Conservation (phyloP, 306 rosid species). For the Carpinus fangiana region DNA sequence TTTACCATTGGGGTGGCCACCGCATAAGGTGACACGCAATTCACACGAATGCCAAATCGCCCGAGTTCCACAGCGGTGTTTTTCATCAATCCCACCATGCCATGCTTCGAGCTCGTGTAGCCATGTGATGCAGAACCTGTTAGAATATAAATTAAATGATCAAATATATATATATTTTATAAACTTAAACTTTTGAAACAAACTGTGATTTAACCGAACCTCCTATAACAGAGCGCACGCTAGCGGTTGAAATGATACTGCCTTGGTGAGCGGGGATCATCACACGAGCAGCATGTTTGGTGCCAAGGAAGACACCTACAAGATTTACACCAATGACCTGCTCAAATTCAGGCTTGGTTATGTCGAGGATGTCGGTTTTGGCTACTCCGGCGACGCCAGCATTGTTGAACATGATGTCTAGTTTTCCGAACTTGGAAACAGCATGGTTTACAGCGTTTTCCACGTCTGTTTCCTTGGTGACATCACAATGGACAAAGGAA, state of each 20-base stretch:
- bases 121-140: constrained; percentile 37
- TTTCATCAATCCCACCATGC: constrained; percentile 36
- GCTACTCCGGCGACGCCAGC: constrained; percentile 20
- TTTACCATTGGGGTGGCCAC: constrained; percentile 40
- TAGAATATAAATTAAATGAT: too few relatives aligned
- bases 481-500: constrained; percentile 51
- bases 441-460: constrained; percentile 32
- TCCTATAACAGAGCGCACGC: constrained; percentile 23
- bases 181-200: too few relatives aligned
- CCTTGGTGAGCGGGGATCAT: constrained; percentile 44
- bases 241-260: constrained; percentile 40
- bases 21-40: constrained; percentile 40
- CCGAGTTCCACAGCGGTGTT: constrained; percentile 55
- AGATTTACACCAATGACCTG: constrained; percentile 39
- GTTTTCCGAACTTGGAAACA: constrained; percentile 40
- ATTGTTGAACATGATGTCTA: constrained; percentile 63
- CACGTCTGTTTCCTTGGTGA: constrained; percentile 38
- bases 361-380: constrained; percentile 31
- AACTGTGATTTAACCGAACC: not conserved
- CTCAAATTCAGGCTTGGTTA: constrained; percentile 30
- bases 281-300: constrained; percentile 48
- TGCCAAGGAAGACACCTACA: constrained; percentile 39
- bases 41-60: constrained; percentile 46
- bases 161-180: too few relatives aligned
- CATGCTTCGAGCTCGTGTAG: constrained; percentile 48